Conservation (phyloP, 148 eudicot species). For the Rhododendron ovatum region DNA sequence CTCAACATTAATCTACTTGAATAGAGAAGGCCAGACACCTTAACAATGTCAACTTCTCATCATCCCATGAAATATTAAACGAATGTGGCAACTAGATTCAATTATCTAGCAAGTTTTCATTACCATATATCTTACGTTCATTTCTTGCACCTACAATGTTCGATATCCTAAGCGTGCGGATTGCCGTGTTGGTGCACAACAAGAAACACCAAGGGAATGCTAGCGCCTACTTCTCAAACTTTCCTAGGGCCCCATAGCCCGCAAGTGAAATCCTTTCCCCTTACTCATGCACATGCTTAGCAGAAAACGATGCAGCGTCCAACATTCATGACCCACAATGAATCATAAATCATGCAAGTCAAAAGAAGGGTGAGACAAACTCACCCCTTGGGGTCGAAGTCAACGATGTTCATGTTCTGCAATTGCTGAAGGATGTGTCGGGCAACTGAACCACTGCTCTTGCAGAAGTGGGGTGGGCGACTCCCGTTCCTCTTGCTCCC, state of each 20-base stretch:
- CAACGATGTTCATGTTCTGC: slow-evolving; percentile 57
- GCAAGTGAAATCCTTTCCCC: no score
- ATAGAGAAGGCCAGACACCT: not conserved
- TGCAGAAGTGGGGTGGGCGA: slow-evolving; percentile 75
- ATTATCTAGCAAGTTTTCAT: not conserved
- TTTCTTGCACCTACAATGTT: not conserved
- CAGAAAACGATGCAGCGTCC: not conserved
- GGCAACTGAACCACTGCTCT: slow-evolving; percentile 76
- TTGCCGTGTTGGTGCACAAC: not conserved
- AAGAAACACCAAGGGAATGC: not conserved
- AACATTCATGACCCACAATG: not conserved
- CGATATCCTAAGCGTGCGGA: not conserved
- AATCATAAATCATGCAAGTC: not conserved
- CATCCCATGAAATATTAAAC: not conserved
- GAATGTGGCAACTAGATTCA: not conserved
- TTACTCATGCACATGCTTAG: not conserved
- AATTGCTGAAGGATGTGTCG: slow-evolving; percentile 77
- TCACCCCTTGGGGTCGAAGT: slow-evolving; percentile 71
- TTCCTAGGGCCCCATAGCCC: not conserved
- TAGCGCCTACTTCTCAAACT: not conserved
- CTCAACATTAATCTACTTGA: not conserved
- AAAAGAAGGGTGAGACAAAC: slow-evolving; percentile 8
- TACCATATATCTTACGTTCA: not conserved
- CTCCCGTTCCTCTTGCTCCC: slow-evolving; percentile 54
- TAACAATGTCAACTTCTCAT: not conserved